A percentile compares a stretch with the other conserved stretches of the same genome.
These are phyloP conservation scores for Beauveria bassiana DNA, from an alignment of 2,329 filamentous ascomycete genomes.

Conservation along the genomic window DNA sequence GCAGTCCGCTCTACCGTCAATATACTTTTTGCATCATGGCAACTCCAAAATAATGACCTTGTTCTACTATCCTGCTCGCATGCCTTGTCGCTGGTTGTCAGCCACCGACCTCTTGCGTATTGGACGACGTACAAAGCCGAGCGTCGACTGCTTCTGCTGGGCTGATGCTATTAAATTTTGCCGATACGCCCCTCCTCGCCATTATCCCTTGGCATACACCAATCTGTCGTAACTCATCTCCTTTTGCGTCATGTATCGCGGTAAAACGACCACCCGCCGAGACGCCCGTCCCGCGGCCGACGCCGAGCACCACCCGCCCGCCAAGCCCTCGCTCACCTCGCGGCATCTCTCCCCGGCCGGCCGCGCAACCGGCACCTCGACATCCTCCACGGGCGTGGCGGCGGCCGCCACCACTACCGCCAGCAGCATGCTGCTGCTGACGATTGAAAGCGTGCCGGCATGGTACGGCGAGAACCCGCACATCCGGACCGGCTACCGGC, in stretches of 20 bases:
- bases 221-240: not conserved
- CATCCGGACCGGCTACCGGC: conserved; percentile 35
- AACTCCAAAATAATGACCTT: not conserved
- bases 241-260: not conserved
- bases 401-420: not conserved
- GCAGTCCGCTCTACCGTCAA: not conserved
- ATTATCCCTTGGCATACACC: not conserved
- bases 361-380: not conserved
- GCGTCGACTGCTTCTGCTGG: not conserved
- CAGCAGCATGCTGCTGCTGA: conserved; percentile 13
- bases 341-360: not conserved
- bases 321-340: not conserved
- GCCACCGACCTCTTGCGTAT: not conserved
- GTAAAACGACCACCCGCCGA: not conserved
- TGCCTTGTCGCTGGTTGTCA: not conserved
- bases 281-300: not conserved
- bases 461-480: conserved; percentile 36
- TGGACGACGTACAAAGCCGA: not conserved
- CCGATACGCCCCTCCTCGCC: not conserved
- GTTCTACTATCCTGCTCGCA: not conserved
- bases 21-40: not conserved
- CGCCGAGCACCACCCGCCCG: not conserved
- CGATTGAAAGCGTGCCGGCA: conserved; percentile 27
- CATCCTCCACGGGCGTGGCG: too few species aligned
- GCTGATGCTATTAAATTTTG: not conserved